phyloP scores from a whole-genome alignment of 768 basidiomycete genomes.

The Psilocybe cubensis region DNA sequence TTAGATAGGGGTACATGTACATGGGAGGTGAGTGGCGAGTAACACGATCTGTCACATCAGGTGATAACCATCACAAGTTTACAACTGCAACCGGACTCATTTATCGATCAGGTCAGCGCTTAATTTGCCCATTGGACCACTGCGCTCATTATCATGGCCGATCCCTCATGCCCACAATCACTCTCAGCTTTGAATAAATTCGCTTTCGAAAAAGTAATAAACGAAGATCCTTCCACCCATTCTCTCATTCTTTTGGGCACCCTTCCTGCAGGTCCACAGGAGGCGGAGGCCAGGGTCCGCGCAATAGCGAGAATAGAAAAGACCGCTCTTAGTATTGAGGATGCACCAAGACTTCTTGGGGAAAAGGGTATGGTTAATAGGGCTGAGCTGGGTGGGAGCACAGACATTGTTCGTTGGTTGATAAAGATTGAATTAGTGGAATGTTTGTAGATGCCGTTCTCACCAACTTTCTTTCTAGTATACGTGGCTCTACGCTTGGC shows the following conservation, averaged over 20 bases:
- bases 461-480: conserved; percentile 52
- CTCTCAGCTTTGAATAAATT: conserved; percentile 50
- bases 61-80: background rate
- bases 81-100: background rate
- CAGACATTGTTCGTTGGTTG: conserved; percentile 62
- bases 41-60: background rate
- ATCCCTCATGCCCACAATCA: conserved; percentile 34
- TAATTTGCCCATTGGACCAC: background rate
- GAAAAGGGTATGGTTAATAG: conserved; percentile 41
- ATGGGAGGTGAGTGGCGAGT: too few species aligned
- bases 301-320: conserved; percentile 83
- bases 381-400: conserved; percentile 55
- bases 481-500: conserved; percentile 78
- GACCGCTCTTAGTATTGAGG: conserved; percentile 58
- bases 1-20: background rate
- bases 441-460: background rate
- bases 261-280: conserved; percentile 38
- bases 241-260: conserved; percentile 71
- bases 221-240: conserved; percentile 67
- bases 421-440: background rate
- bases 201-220: conserved; percentile 54
- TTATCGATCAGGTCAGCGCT: background rate
- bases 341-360: conserved; percentile 40
- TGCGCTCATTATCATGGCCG: conserved; percentile 30
- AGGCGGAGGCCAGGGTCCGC: conserved; percentile 28